Conservation (phyloP, 2,329 filamentous ascomycete genomes). For the Teratosphaeria gauchensis region DNA sequence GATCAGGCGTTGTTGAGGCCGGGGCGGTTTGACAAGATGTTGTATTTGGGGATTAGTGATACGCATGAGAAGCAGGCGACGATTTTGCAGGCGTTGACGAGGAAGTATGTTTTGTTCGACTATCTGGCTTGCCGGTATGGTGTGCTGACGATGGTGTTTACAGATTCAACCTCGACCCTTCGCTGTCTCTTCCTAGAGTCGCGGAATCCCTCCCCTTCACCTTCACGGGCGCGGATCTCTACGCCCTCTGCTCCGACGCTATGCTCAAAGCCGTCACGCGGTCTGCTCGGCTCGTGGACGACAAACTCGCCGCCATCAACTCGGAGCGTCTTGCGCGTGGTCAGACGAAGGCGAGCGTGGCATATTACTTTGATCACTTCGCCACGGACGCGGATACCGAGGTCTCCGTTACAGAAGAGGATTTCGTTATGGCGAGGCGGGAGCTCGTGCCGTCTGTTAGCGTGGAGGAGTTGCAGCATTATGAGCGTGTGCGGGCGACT, state of each 20-base stretch:
- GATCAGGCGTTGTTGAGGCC: slow-evolving; percentile 84
- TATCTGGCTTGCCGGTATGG: not conserved
- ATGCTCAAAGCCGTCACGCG: slow-evolving; percentile 98
- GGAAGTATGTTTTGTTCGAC: slow-evolving; percentile 65
- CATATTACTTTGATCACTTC: slow-evolving; percentile 91
- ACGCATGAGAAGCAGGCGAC: slow-evolving; percentile 93
- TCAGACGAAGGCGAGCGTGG: slow-evolving; percentile 56
- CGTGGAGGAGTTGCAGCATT: slow-evolving; percentile 82
- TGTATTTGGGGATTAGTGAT: slow-evolving; percentile 92
- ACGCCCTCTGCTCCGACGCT: slow-evolving; percentile 91
- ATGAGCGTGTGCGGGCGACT: slow-evolving; percentile 68
- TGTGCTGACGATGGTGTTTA: not conserved
- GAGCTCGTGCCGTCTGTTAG: slow-evolving; percentile 93
- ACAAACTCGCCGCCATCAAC: slow-evolving; percentile 67
- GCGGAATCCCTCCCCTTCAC: slow-evolving; percentile 79
- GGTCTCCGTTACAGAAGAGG: slow-evolving; percentile 80
- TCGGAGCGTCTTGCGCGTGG: slow-evolving; percentile 23
- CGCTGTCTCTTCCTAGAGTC: slow-evolving; percentile 64
- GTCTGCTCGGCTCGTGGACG: slow-evolving; percentile 73
- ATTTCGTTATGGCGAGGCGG: slow-evolving; percentile 70
- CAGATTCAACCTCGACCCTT: slow-evolving; percentile 75
- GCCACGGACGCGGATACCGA: slow-evolving; percentile 72
- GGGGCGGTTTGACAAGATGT: slow-evolving; percentile 94
- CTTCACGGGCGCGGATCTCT: slow-evolving; percentile 95
- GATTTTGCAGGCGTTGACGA: slow-evolving; percentile 85